These are phyloP conservation scores for Peronospora tabacina DNA, from an alignment of 352 stramenopile species.

Conservation along the genomic window DNA sequence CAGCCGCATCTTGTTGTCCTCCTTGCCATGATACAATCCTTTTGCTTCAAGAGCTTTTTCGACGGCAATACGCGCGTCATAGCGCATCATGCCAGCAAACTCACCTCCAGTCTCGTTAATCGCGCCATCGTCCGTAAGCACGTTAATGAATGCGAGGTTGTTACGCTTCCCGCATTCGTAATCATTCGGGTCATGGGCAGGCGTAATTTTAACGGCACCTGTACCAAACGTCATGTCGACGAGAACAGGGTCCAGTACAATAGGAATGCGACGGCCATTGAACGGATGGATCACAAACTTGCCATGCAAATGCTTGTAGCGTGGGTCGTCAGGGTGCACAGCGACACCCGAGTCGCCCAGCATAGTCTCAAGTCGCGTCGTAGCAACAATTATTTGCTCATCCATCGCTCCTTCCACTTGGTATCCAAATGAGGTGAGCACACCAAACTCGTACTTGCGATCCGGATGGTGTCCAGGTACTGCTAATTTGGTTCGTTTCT, in stretches of 20 bases:
- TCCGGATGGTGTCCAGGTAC: constrained; percentile 94
- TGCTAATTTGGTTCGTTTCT: constrained; percentile 91
- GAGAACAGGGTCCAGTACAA: constrained; percentile 92
- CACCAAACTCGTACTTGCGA: constrained; percentile 98
- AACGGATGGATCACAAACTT: constrained; percentile 98
- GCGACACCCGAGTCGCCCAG: constrained; percentile 97
- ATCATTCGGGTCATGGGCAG: constrained; percentile 98
- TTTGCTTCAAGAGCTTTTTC: constrained; percentile 91
- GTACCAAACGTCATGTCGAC: constrained; percentile 99
- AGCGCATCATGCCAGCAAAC: constrained; percentile 84
- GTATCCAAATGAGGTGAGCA: constrained; percentile 97
- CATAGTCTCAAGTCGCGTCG: constrained; percentile 99
- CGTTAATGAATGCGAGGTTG: constrained; percentile 96
- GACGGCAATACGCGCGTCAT: constrained; percentile 80
- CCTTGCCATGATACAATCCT: constrained; percentile 94
- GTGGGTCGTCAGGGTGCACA: constrained; percentile 96
- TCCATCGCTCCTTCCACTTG: constrained; percentile 85
- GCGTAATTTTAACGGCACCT: constrained; percentile 98
- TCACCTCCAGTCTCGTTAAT: constrained; percentile 92
- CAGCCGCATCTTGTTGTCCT: constrained; percentile 97
- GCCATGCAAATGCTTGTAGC: constrained; percentile 98
- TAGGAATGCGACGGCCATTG: constrained; percentile 94
- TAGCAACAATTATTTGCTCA: constrained; percentile 76
- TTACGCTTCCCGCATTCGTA: constrained; percentile 97
- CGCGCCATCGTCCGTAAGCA: constrained; percentile 94